Conservation (phyloP, 2,329 filamentous ascomycete genomes). For the Chalaropsis ovoidea region DNA sequence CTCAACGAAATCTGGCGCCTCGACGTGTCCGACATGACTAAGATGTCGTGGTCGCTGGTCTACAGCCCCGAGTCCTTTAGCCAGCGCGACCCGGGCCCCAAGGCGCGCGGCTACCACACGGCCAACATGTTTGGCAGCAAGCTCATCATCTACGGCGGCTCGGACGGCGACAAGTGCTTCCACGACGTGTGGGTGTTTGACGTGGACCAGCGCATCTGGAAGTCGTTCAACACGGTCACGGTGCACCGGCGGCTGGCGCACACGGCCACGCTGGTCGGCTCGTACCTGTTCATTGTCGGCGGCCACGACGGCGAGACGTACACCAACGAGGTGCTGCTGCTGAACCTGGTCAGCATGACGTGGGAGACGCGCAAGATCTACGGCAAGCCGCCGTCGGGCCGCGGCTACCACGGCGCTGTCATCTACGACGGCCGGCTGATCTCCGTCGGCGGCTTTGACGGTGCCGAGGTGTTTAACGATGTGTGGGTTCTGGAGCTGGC, state of each 20-base stretch:
- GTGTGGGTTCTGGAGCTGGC: conserved; percentile 58
- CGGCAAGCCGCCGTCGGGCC: conserved; percentile 50
- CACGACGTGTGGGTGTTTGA: conserved; percentile 66
- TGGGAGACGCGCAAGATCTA: conserved; percentile 60
- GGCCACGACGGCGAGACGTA: conserved; percentile 62
- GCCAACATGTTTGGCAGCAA: conserved; percentile 64
- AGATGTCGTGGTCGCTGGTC: conserved; percentile 59
- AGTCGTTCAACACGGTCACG: conserved; percentile 47
- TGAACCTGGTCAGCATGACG: conserved; percentile 64
- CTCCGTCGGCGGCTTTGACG: conserved; percentile 58
- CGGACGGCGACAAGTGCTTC: conserved; percentile 61
- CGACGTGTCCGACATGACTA: conserved; percentile 54
- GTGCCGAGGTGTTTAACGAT: conserved; percentile 56
- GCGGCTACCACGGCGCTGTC: conserved; percentile 58
- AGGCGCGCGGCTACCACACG: conserved; percentile 59
- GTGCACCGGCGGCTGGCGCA: conserved; percentile 57
- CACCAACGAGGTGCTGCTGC: conserved; percentile 55
- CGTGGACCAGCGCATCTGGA: conserved; percentile 52
- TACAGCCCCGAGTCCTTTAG: conserved; percentile 38
- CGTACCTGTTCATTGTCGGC: conserved; percentile 59
- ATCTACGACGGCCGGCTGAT: conserved; percentile 56
- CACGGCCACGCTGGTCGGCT: conserved; percentile 58
- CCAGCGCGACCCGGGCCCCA: conserved; percentile 36
- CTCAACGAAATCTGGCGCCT: conserved; percentile 65
- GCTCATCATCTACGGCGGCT: conserved; percentile 61